Percentiles rank a stretch among this genome's conserved stretches.
Conservation (phyloP, 768 basidiomycete genomes). For the Gloeophyllum trabeum region DNA sequence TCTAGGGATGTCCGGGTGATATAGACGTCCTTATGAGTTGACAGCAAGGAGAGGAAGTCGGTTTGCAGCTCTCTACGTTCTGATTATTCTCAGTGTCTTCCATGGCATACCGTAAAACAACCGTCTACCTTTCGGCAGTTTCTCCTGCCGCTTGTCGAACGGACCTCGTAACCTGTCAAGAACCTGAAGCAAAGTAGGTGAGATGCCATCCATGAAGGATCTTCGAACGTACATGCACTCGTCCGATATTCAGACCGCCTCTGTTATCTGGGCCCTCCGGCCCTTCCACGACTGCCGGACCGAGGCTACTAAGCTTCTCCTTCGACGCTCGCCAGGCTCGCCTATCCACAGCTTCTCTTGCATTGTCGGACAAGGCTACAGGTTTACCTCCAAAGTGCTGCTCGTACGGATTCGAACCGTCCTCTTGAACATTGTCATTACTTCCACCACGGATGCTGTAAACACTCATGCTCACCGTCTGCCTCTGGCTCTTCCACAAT, state of each 20-base stretch:
- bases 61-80: constrained; percentile 48
- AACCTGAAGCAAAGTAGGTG: constrained; percentile 25
- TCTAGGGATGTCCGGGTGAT: constrained; percentile 56
- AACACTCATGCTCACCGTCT: constrained; percentile 11
- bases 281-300: constrained; percentile 36
- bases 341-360: constrained; percentile 40
- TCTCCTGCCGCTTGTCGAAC: constrained; percentile 42
- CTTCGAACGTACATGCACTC: neutral
- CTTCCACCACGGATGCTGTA: too few species aligned
- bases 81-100: constrained; percentile 11
- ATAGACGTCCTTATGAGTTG: constrained; percentile 68
- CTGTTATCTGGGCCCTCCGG: constrained; percentile 26
- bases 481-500: constrained; percentile 7
- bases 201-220: neutral
- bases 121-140: constrained; percentile 36
- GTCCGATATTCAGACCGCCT: neutral
- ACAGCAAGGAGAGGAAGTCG: constrained; percentile 54
- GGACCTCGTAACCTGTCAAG: constrained; percentile 43
- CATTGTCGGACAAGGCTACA: constrained; percentile 32
- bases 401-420: constrained; percentile 44
- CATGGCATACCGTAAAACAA: constrained; percentile 5
- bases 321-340: constrained; percentile 43
- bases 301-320: constrained; percentile 45
- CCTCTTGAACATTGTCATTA: too few species aligned
- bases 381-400: constrained; percentile 62